Conservation (phyloP, 202 grass and related monocot species). For the Setaria viridis region DNA sequence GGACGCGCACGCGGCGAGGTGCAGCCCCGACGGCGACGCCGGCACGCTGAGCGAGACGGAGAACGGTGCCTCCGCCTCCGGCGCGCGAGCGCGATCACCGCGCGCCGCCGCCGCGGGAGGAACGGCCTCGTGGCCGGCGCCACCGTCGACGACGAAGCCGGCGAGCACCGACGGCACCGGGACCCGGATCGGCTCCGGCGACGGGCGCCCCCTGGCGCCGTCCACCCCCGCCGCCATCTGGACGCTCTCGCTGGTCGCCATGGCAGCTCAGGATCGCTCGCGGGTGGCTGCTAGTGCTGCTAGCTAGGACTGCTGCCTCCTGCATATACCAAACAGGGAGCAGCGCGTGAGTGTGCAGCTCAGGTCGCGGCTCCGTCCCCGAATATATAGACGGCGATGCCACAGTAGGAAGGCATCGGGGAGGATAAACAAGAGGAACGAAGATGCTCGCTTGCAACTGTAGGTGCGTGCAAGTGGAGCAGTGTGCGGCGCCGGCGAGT, state of each 20-base stretch:
- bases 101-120: background rate
- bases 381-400: conserved; percentile 10
- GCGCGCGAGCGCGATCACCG: background rate
- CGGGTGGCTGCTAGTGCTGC: background rate
- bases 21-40: conserved; percentile 64
- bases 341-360: background rate
- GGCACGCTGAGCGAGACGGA: conserved; percentile 58
- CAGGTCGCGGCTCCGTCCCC: background rate
- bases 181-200: background rate
- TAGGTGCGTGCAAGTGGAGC: conserved; percentile 14
- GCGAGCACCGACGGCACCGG: background rate
- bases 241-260: conserved; percentile 12
- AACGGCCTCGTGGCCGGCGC: background rate
- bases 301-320: background rate
- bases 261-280: conserved; percentile 1
- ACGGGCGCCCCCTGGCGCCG: background rate
- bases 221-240: background rate
- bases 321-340: background rate
- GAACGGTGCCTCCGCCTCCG: background rate
- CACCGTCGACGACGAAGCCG: background rate
- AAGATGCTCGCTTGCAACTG: background rate
- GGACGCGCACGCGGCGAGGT: conserved; percentile 34
- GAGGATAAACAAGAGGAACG: background rate
- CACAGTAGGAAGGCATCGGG: background rate
- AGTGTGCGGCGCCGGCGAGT: conserved; percentile 2